Conservation (phyloP, 2,329 filamentous ascomycete genomes). For the Capronia americana region DNA sequence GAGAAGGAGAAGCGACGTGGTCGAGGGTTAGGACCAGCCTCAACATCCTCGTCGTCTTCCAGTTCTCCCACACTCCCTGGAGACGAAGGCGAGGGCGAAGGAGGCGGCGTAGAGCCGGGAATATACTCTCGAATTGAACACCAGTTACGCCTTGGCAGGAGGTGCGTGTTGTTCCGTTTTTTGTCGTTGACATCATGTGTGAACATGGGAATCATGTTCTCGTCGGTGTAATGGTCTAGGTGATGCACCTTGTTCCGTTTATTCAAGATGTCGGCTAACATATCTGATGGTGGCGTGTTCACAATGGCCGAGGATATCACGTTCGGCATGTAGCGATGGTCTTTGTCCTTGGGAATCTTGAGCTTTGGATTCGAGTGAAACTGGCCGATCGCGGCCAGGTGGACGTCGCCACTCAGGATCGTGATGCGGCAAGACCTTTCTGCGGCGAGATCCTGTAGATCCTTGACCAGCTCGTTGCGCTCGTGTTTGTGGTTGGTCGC, state of each 20-base stretch:
- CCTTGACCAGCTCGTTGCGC: conserved; percentile 82
- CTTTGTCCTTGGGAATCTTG: conserved; percentile 81
- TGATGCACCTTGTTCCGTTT: conserved; percentile 81
- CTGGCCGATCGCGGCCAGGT: conserved; percentile 88
- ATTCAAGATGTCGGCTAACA: conserved; percentile 90
- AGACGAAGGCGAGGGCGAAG: conserved; percentile 72
- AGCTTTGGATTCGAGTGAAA: conserved; percentile 93
- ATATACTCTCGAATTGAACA: conserved; percentile 87
- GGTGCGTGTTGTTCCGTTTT: conserved; percentile 84
- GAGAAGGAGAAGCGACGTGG: conserved; percentile 67
- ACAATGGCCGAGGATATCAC: conserved; percentile 92
- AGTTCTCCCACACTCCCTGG: conserved; percentile 50
- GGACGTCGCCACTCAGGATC: conserved; percentile 91
- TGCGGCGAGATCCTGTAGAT: conserved; percentile 89
- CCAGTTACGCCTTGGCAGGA: conserved; percentile 92
- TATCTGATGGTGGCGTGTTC: conserved; percentile 84
- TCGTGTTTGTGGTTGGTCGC: conserved; percentile 93
- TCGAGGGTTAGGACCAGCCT: conserved; percentile 43
- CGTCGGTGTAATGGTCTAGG: conserved; percentile 76
- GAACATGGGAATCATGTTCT: conserved; percentile 96
- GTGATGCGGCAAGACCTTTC: conserved; percentile 92
- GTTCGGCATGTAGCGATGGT: conserved; percentile 97
- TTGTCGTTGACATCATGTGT: conserved; percentile 87
- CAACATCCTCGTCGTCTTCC: conserved; percentile 34
- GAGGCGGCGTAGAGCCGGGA: conserved; percentile 76